phyloP scores from a whole-genome alignment of 768 basidiomycete genomes.

The Tulasnella sp. region DNA sequence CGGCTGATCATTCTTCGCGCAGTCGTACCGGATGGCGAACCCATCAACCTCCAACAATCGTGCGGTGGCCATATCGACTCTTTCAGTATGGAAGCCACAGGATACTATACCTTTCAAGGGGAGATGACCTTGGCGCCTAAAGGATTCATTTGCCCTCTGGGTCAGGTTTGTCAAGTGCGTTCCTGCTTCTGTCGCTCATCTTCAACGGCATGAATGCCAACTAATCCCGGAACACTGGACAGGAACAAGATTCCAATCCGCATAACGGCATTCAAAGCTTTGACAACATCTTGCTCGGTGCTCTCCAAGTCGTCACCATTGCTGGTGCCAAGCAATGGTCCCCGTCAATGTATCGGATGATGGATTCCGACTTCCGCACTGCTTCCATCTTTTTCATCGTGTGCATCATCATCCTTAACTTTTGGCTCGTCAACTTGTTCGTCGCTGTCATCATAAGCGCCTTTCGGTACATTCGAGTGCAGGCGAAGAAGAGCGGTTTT shows the following conservation, averaged over 20 bases:
- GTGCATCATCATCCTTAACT: conserved; percentile 81
- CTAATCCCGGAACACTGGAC: background rate
- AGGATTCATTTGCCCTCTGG: conserved; percentile 86
- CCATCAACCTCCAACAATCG: conserved; percentile 42
- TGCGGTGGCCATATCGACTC: conserved; percentile 83
- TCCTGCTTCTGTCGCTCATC: background rate
- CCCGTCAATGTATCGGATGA: conserved; percentile 78
- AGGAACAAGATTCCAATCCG: conserved; percentile 65
- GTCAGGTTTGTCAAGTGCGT: conserved; percentile 73
- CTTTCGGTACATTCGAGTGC: conserved; percentile 78
- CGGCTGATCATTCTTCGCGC: background rate
- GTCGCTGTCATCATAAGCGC: conserved; percentile 95
- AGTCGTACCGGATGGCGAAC: background rate
- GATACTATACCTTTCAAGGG: conserved; percentile 45
- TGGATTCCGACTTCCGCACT: conserved; percentile 86
- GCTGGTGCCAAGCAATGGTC: conserved; percentile 81
- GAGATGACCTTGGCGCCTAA: conserved; percentile 48
- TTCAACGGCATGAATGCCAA: background rate
- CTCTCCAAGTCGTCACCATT: conserved; percentile 79
- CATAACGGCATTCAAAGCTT: conserved; percentile 66
- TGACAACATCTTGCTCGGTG: conserved; percentile 78
- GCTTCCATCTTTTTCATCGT: conserved; percentile 84
- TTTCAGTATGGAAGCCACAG: conserved; percentile 43
- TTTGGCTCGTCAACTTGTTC: conserved; percentile 90
- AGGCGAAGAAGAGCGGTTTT: conserved; percentile 89